Evolutionary conservation across 2,329 filamentous ascomycete genomes (phyloP).

Genomic region (Alternaria arborescens): DNA sequence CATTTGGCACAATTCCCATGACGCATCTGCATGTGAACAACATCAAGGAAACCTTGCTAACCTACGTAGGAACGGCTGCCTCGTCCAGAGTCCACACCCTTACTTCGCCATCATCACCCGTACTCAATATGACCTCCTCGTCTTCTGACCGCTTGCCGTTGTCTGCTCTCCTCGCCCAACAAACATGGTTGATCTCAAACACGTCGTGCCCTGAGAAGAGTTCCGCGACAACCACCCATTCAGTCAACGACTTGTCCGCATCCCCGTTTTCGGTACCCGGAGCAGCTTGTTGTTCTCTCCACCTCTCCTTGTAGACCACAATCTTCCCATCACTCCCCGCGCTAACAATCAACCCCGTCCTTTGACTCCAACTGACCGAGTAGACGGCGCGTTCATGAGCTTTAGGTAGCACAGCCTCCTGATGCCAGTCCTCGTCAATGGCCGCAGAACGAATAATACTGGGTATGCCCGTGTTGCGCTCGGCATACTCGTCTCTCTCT

Average conservation of each 20-base stretch:
- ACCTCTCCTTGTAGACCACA: constrained; percentile 34
- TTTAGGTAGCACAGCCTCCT: constrained; percentile 77
- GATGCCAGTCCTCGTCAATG: constrained; percentile 83
- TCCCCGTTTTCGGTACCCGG: constrained; percentile 14
- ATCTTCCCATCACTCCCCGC: constrained; percentile 75
- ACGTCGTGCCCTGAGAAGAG: constrained; percentile 82
- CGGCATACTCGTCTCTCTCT: constrained; percentile 57
- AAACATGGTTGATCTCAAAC: constrained; percentile 92
- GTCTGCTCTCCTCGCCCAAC: constrained; percentile 84
- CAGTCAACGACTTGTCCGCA: constrained; percentile 50
- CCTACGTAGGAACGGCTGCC: background rate
- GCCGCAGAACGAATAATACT: constrained; percentile 81
- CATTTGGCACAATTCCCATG: background rate
- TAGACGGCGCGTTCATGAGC: constrained; percentile 85
- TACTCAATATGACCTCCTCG: constrained; percentile 89
- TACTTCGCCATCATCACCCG: constrained; percentile 89
- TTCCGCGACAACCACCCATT: constrained; percentile 77
- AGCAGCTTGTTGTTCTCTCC: constrained; percentile 22
- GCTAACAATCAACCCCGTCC: constrained; percentile 81
- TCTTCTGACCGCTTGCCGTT: constrained; percentile 64
- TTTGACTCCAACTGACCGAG: constrained; percentile 81
- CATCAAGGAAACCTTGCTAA: too few relatives aligned
- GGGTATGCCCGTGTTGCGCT: constrained; percentile 71
- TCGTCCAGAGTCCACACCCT: constrained; percentile 73
- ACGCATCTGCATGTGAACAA: background rate